Evolutionary conservation across 2,329 filamentous ascomycete genomes (phyloP), one percentile per base, ranked within the genome.

Genomic region (Pyrenophora seminiperda): DNA sequence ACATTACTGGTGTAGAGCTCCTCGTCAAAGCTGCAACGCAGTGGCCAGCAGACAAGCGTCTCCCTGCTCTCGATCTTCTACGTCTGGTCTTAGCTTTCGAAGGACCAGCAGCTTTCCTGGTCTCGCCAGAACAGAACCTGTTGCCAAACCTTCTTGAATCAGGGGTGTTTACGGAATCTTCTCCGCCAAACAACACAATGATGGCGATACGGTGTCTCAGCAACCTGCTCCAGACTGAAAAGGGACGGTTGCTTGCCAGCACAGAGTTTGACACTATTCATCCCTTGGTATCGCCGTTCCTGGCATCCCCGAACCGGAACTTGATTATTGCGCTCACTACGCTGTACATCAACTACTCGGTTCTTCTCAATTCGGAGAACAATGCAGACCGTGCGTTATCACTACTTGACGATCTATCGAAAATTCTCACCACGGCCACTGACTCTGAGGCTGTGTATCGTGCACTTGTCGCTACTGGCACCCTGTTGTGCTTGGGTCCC

Each of bases 361-460:
- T 96, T 1, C 80, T 92, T 9, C 81, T 90, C 41, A 74, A 58
- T 57, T 76, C 74, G 33, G 79, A 81, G 6, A 71, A 75, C 30
- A 77, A 79, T 72, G 67, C 78, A 41, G 69, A 80, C 72, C 70
- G 73, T 55, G 76, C 75, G 31, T 65, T 84, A 60, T 76, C 79
- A 7, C 75, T 91, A 4, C 68, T 90, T 2, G 79, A 84, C 22
- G 79, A 87, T 4, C 72, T 92, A 0, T 81, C 81, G 1, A 78
- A 80, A 47, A 81, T 93, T 1, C 73, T 96, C 1, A 75, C 78
- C 5, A 81, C 79, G 3, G 86, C 90, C 56, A 84, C 79, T 2
- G 92, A 97, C 62, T 83, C 86, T 0, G 94, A 97, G 69, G 89
- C 90, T 0, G 75, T 94, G 3, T 97, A 92, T 70, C 85, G 94